These are phyloP conservation scores for Lactarius tabidus DNA, from an alignment of 768 basidiomycete genomes.

Conservation along the genomic window DNA sequence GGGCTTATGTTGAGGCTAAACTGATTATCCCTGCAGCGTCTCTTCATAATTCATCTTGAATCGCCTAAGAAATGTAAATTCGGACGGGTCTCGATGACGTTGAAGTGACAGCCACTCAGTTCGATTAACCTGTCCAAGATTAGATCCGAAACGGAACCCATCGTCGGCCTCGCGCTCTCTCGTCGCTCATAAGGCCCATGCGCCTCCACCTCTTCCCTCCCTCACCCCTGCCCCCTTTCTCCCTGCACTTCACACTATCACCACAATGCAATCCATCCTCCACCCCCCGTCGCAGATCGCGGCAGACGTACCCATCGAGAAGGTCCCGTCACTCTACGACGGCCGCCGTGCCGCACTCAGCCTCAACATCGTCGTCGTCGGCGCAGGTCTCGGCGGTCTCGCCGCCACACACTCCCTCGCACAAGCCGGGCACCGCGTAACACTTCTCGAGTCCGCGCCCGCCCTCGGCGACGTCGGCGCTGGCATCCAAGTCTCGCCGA, in stretches of 20 bases:
- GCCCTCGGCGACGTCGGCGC: slow-evolving; percentile 42
- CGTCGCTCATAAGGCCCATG: neutral
- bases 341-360: slow-evolving; percentile 33
- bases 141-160: too few relatives aligned
- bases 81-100: too few relatives aligned
- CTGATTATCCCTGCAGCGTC: neutral
- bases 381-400: slow-evolving; percentile 42
- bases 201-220: too few relatives aligned
- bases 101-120: too few relatives aligned
- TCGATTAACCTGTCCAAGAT: too few relatives aligned
- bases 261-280: neutral
- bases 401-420: slow-evolving; percentile 38
- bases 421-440: slow-evolving; percentile 39
- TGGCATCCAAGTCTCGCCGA: slow-evolving; percentile 42
- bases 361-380: slow-evolving; percentile 40
- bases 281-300: neutral
- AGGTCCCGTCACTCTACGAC: slow-evolving; percentile 29
- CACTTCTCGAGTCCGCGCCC: slow-evolving; percentile 37
- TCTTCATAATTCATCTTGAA: too few relatives aligned
- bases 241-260: neutral
- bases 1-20: neutral
- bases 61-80: neutral
- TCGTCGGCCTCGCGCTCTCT: neutral
- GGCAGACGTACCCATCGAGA: slow-evolving; percentile 16
- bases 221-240: neutral